These are phyloP conservation scores for Berberis vulgaris DNA, from an alignment of 164 flowering plant genomes.

Conservation along the genomic window DNA sequence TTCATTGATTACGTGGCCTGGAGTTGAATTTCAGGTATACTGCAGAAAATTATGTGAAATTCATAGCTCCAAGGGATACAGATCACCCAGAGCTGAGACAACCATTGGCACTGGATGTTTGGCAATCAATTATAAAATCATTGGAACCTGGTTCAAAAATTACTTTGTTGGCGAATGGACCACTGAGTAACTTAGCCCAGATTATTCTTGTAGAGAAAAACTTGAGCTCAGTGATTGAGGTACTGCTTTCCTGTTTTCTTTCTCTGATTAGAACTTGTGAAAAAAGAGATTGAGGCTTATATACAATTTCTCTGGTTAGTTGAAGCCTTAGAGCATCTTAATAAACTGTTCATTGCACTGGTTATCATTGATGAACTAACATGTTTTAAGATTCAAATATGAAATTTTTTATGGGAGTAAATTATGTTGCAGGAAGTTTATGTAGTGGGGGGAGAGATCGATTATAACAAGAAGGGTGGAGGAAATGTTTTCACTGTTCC, in stretches of 20 bases:
- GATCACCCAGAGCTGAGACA: constrained; percentile 88
- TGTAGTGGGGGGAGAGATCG: constrained; percentile 75
- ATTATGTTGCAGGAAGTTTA: constrained; percentile 48
- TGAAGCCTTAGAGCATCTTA: no score
- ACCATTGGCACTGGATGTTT: constrained; percentile 67
- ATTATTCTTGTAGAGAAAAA: constrained; percentile 35
- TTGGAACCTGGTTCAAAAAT: constrained; percentile 48
- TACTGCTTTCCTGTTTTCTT: constrained; percentile 8
- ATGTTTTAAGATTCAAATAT: no score
- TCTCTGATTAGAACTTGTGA: neutral
- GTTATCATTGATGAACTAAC: neutral
- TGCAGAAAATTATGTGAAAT: constrained; percentile 63
- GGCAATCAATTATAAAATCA: constrained; percentile 41
- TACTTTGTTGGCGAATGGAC: constrained; percentile 76
- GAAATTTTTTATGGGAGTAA: no score
- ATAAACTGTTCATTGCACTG: neutral
- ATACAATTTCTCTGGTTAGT: no score
- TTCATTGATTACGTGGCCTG: neutral
- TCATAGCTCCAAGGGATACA: constrained; percentile 79
- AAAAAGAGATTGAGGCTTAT: neutral
- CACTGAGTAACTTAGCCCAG: constrained; percentile 69
- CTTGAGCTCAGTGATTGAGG: constrained; percentile 45
- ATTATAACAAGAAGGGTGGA: constrained; percentile 17
- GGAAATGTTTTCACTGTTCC: constrained; percentile 74
- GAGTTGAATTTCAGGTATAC: constrained; percentile 48